Base-by-base conservation (phyloP, 179 eudicot genomes). In the Silene vulgaris region DNA sequence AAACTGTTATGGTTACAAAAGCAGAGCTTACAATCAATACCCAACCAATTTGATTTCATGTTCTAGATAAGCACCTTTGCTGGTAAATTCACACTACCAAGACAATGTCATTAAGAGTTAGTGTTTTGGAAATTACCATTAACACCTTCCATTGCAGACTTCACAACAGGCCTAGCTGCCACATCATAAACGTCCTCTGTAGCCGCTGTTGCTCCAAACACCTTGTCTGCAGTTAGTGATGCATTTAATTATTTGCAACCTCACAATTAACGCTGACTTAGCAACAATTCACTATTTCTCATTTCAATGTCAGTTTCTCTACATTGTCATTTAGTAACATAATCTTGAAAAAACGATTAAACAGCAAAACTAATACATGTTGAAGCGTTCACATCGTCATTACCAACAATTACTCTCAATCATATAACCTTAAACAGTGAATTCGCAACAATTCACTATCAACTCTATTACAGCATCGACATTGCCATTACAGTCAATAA, bases 151-250 rank as follows among this genome's bases (percentile, higher is more conserved):
- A 96, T 96, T 28, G 99, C 92, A 73, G 91, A 80, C 85, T 93
- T 90, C 8, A 96, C 97, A n/a, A 96, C 99, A 56, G 99, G 99
- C 65, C 91, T 89, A 79, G 90, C 98, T 35, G 99, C 98, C 60
- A 93, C 89, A 59, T 96, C 99, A 79, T 96, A 96, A 20, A 96
- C 99, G 61, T 90, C 99, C 71, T 88, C 88, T 0, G 99, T 84
- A 11, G 60, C 73, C 11, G 97, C 90, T 78, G 88, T 84, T 8
- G 90, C 89, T 78, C 97, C 97, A 80, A 93, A 96, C 11, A 93
- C 97, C 87, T 79, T 96, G 81, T 96, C 99, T 96, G 80, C 50
- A 71, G 65, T 50, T 6, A 63, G 70, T 13, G 17, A 16, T 59
- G 60, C 45, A 63, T 8, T 50, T 5, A 68, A 30, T 68, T 8